Evolutionary conservation across 2,329 filamentous ascomycete genomes (phyloP).

Genomic region (Ciborinia camelliae): DNA sequence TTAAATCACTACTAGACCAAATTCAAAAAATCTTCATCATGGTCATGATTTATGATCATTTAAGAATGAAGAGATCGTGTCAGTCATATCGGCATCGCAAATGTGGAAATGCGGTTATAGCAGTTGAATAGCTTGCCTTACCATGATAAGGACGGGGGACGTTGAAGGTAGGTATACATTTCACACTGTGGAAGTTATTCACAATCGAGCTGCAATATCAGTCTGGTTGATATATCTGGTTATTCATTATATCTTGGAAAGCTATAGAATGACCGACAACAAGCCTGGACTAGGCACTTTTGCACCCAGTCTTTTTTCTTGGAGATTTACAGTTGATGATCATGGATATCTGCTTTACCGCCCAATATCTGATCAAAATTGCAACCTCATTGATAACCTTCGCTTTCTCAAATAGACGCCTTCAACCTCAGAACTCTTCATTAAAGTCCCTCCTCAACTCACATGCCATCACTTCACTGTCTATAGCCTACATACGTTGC

Average conservation of each 20-base stretch:
- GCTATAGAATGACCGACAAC: not conserved
- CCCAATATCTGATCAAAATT: conserved; percentile 9
- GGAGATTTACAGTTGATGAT: not conserved
- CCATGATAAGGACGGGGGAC: not conserved
- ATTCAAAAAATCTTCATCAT: no score
- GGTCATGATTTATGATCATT: no score
- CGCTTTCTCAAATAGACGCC: not conserved
- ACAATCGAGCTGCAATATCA: not conserved
- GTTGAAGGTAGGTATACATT: not conserved
- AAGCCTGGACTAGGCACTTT: not conserved
- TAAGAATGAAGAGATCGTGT: no score
- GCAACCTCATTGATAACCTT: not conserved
- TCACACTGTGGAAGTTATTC: not conserved
- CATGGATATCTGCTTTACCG: conserved; percentile 3
- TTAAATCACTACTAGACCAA: no score
- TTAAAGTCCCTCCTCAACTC: not conserved
- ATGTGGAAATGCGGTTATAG: no score
- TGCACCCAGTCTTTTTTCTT: not conserved
- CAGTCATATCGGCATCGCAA: no score
- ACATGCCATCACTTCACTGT: not conserved
- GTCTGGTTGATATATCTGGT: not conserved
- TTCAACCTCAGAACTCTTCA: not conserved
- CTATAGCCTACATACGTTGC: not conserved
- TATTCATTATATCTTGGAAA: not conserved
- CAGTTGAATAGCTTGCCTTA: not conserved